These are phyloP conservation scores for button mushroom (Agaricus bisporus) DNA, from an alignment of 768 basidiomycete species.

Conservation along the genomic window DNA sequence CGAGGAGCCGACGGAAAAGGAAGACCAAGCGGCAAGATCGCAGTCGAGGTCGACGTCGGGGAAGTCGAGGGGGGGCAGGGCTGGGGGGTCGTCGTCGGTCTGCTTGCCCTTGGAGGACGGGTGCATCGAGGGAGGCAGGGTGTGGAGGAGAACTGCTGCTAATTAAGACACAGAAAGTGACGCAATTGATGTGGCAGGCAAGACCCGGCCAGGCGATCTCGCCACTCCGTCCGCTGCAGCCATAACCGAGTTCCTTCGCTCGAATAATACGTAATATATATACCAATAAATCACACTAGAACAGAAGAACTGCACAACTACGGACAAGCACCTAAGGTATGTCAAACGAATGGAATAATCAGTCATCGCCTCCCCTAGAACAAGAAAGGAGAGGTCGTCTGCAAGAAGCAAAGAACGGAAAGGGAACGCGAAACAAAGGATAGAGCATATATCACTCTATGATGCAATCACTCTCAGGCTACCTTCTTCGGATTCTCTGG, in stretches of 20 bases:
- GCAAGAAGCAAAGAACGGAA: conserved; percentile 4
- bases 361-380: neutral
- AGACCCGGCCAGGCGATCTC: conserved; percentile 4
- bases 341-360: conserved; percentile 9
- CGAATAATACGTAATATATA: conserved; percentile 3
- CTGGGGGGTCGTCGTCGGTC: conserved; percentile 50
- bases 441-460: neutral
- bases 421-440: conserved; percentile 2
- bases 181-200: conserved; percentile 1
- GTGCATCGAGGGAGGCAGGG: conserved; percentile 12
- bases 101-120: conserved; percentile 44
- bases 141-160: neutral
- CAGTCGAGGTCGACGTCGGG: conserved; percentile 47
- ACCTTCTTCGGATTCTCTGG: conserved; percentile 57
- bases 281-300: conserved; percentile 18
- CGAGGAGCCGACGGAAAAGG: conserved; percentile 32
- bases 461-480: conserved; percentile 15
- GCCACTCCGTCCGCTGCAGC: conserved; percentile 4
- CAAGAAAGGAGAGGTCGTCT: neutral
- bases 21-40: conserved; percentile 31
- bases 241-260: neutral
- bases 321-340: conserved; percentile 3
- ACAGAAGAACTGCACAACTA: conserved; percentile 21
- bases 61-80: conserved; percentile 62
- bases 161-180: neutral